Conservation (phyloP, 306 rosid species). For the Casuarina glauca region DNA sequence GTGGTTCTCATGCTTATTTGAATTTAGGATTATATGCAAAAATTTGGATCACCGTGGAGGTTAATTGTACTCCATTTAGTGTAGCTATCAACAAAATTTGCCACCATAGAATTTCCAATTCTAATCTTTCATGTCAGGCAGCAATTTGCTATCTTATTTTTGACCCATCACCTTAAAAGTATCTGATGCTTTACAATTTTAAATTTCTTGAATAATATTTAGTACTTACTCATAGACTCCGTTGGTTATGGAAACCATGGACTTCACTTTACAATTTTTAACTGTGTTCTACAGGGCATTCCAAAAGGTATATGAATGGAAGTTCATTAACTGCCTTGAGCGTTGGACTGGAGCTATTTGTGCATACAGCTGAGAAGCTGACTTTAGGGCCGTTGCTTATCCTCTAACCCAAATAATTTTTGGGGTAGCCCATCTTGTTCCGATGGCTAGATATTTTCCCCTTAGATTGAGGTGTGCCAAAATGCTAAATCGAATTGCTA, state of each 20-base stretch:
- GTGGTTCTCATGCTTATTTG: not conserved
- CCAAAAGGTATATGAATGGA: slow-evolving; percentile 93
- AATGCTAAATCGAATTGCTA: slow-evolving; percentile 77
- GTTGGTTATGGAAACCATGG: not conserved
- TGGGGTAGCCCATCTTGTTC: slow-evolving; percentile 89
- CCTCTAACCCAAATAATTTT: slow-evolving; percentile 83
- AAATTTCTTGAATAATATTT: not conserved
- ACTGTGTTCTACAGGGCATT: slow-evolving; percentile 65
- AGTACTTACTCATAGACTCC: not conserved
- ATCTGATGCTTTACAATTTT: slow-evolving; percentile 1
- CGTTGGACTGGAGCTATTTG: slow-evolving; percentile 86
- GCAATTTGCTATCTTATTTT: slow-evolving; percentile 9
- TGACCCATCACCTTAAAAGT: not conserved
- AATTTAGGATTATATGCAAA: not conserved
- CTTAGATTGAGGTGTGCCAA: slow-evolving; percentile 79
- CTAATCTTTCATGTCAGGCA: slow-evolving; percentile 21
- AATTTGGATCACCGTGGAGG: not conserved
- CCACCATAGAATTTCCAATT: slow-evolving; percentile 4
- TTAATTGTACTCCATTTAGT: not conserved
- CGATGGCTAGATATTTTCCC: slow-evolving; percentile 84
- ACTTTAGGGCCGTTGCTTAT: slow-evolving; percentile 83
- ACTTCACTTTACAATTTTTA: slow-evolving; percentile 25
- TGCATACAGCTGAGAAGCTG: slow-evolving; percentile 69
- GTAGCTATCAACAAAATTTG: not conserved
- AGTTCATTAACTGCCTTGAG: slow-evolving; percentile 88